A percentile compares a stretch with the other conserved stretches of the same genome.
Conservation (phyloP, 192 early-diverging fungal species). For the Coemansia sp. region DNA sequence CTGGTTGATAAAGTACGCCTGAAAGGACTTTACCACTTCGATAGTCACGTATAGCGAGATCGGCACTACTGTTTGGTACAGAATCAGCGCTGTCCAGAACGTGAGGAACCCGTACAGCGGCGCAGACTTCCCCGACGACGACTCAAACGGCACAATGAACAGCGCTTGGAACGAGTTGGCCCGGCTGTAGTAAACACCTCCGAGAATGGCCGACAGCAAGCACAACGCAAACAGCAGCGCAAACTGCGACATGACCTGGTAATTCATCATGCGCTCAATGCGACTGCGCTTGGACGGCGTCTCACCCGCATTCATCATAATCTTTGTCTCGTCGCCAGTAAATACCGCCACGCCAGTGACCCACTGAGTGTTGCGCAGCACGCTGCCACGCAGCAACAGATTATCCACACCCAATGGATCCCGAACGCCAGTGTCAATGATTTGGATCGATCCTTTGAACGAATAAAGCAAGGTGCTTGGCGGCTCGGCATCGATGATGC, state of each 20-base stretch:
- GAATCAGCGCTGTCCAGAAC: conserved; percentile 82
- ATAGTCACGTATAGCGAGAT: conserved; percentile 93
- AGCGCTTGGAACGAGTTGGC: conserved; percentile 51
- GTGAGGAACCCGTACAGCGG: conserved; percentile 66
- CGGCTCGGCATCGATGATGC: conserved; percentile 78
- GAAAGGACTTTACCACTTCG: conserved; percentile 87
- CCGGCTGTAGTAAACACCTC: conserved; percentile 63
- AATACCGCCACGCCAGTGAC: conserved; percentile 83
- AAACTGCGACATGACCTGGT: conserved; percentile 82
- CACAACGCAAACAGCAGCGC: conserved; percentile 73
- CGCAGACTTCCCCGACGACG: conserved; percentile 16
- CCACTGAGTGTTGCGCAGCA: conserved; percentile 89
- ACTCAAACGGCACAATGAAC: conserved; percentile 45
- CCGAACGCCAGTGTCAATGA: neutral
- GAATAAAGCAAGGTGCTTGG: conserved; percentile 88
- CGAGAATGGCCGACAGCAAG: conserved; percentile 64
- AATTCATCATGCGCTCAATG: conserved; percentile 90
- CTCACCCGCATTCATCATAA: conserved; percentile 90
- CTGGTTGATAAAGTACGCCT: conserved; percentile 88
- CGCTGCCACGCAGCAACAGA: conserved; percentile 87
- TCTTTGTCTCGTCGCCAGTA: conserved; percentile 94
- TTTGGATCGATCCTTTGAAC: conserved; percentile 69
- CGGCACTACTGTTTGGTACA: conserved; percentile 95
- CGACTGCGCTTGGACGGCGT: conserved; percentile 90
- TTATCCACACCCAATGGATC: conserved; percentile 69